These are phyloP conservation scores for Paecilomyces variotii DNA, from an alignment of 2,329 filamentous ascomycete species.

Conservation along the genomic window DNA sequence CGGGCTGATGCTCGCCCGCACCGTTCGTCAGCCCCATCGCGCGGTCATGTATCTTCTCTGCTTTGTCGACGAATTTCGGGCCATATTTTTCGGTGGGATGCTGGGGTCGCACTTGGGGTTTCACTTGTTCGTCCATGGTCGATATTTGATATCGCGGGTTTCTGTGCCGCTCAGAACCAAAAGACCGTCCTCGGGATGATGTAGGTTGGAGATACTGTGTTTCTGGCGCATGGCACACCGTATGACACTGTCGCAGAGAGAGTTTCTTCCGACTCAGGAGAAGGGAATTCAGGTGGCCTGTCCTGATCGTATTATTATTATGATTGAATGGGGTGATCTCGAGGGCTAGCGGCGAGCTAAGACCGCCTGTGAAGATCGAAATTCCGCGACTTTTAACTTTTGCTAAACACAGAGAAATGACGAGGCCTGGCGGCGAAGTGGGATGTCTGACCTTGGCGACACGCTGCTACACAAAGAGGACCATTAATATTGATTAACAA, in stretches of 20 bases:
- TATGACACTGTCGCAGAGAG: not conserved
- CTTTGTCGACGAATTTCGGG: constrained; percentile 31
- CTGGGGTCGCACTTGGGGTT: constrained; percentile 13
- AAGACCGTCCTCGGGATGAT: not conserved
- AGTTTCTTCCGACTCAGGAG: not conserved
- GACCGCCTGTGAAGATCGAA: not conserved
- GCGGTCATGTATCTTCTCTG: constrained; percentile 31
- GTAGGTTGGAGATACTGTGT: not conserved
- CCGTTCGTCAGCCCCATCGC: constrained; percentile 17
- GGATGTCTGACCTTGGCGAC: not conserved
- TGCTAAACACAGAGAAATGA: not conserved
- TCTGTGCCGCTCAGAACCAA: not conserved
- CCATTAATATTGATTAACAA: not conserved
- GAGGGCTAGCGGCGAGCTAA: not conserved
- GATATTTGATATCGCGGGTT: not conserved
- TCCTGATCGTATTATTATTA: not conserved
- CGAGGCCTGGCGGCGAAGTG: not conserved
- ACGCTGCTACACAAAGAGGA: not conserved
- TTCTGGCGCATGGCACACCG: not conserved
- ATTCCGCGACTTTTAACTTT: not conserved
- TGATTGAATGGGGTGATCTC: not conserved
- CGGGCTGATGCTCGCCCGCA: constrained; percentile 38
- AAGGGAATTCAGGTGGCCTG: not conserved
- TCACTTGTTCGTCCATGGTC: not conserved
- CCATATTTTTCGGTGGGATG: constrained; percentile 26